A percentile compares a stretch with the other conserved stretches of the same genome.
Conservation (phyloP, 257 asterid species). For the Solanum medicagineum region DNA sequence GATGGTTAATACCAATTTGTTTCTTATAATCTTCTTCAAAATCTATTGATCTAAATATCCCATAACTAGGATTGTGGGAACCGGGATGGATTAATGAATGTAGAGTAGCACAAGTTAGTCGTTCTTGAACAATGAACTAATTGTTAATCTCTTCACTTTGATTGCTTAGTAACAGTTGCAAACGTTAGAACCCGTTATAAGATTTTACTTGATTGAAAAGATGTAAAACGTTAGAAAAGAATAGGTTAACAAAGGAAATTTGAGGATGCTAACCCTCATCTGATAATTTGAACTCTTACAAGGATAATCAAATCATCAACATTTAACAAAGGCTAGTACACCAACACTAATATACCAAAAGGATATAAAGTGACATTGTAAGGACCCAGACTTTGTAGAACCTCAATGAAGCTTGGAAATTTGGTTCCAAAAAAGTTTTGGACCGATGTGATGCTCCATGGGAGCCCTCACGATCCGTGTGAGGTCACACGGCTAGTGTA, state of each 20-base stretch:
- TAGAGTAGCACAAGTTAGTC: neutral
- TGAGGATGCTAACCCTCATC: neutral
- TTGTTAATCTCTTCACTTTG: neutral
- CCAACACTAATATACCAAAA: neutral
- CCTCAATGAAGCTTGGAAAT: too few relatives aligned
- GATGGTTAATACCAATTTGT: neutral
- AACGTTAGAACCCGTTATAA: too few relatives aligned
- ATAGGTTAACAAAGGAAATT: neutral
- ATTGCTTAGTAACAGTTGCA: neutral
- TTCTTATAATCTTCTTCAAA: neutral
- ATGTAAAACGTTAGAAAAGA: too few relatives aligned
- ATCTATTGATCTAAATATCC: neutral
- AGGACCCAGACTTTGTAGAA: too few relatives aligned
- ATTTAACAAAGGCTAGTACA: neutral
- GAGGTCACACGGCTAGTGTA: too few relatives aligned
- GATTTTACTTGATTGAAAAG: neutral
- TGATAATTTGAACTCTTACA: neutral
- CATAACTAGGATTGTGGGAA: neutral
- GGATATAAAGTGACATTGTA: neutral
- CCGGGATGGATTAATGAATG: neutral
- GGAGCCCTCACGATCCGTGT: too few relatives aligned
- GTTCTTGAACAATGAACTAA: too few relatives aligned
- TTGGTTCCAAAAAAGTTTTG: too few relatives aligned
- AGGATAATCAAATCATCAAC: neutral
- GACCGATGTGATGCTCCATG: too few relatives aligned